phyloP scores from a whole-genome alignment of 192 early-diverging fungal genomes.

The Coemansia sp. region DNA sequence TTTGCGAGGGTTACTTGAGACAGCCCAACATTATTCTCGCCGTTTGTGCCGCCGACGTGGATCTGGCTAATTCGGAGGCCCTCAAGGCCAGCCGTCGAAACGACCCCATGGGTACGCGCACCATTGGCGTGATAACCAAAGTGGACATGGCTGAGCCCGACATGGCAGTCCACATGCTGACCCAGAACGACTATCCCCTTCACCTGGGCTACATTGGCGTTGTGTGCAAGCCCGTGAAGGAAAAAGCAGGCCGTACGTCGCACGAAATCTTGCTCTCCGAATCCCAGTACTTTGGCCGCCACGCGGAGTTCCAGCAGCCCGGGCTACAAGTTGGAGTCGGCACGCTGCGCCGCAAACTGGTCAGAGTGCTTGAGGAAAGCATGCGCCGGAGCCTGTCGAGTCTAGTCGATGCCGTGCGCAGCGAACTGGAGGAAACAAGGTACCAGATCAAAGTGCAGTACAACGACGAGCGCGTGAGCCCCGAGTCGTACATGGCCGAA shows the following conservation, averaged over 20 bases:
- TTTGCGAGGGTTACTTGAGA: conserved; percentile 81
- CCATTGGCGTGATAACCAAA: conserved; percentile 86
- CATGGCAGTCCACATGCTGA: conserved; percentile 74
- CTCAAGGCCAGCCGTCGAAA: conserved; percentile 74
- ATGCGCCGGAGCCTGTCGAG: conserved; percentile 83
- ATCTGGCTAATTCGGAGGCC: conserved; percentile 85
- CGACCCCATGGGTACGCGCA: conserved; percentile 77
- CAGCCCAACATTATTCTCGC: conserved; percentile 85
- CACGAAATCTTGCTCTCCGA: conserved; percentile 53
- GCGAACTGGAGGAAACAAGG: conserved; percentile 89
- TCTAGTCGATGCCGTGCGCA: conserved; percentile 92
- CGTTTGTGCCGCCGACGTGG: conserved; percentile 82
- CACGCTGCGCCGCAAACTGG: conserved; percentile 83
- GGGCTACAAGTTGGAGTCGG: conserved; percentile 79
- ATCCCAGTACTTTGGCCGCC: conserved; percentile 60
- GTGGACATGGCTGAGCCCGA: conserved; percentile 86
- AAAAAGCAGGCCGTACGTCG: conserved; percentile 29
- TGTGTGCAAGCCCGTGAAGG: conserved; percentile 72
- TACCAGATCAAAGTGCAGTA: conserved; percentile 99
- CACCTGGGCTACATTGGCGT: conserved; percentile 97
- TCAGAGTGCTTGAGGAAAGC: conserved; percentile 87
- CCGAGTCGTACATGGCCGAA: conserved; percentile 96
- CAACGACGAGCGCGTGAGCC: conserved; percentile 92
- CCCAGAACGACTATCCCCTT: conserved; percentile 91
- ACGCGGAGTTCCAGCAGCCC: conserved; percentile 58